Evolutionary conservation across 1,284 basidiomycete genomes (phyloP).

Genomic region (Ganoderma leucocontextum): DNA sequence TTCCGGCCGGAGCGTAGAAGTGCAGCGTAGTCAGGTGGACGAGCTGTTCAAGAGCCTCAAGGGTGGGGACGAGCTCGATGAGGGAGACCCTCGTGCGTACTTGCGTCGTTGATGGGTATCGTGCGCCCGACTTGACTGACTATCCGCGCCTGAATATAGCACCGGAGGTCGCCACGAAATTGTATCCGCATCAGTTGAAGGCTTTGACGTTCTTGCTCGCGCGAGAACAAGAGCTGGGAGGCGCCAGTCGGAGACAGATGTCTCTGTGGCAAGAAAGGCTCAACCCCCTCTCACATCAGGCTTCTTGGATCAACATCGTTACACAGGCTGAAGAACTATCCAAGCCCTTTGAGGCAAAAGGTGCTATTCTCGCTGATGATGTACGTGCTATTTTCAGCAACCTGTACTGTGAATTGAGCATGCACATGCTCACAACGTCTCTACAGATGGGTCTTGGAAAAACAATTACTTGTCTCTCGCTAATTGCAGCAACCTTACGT

Average conservation of each 20-base stretch:
- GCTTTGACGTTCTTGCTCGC: slow-evolving; percentile 97
- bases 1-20: slow-evolving; percentile 85
- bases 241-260: slow-evolving; percentile 63
- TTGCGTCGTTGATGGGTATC: neutral
- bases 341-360: slow-evolving; percentile 82
- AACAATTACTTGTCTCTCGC: slow-evolving; percentile 92
- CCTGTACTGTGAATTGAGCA: neutral
- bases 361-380: slow-evolving; percentile 94
- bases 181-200: slow-evolving; percentile 99
- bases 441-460: slow-evolving; percentile 96
- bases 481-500: slow-evolving; percentile 86
- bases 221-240: slow-evolving; percentile 79
- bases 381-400: slow-evolving; percentile 55
- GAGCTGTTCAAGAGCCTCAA: slow-evolving; percentile 91
- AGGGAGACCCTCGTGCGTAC: slow-evolving; percentile 83
- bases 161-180: slow-evolving; percentile 84
- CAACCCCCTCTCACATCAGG: slow-evolving; percentile 58
- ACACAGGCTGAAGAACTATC: slow-evolving; percentile 80
- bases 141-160: slow-evolving; percentile 50
- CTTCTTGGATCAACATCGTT: slow-evolving; percentile 84
- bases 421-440: slow-evolving; percentile 17
- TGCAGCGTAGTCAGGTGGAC: slow-evolving; percentile 93
- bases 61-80: slow-evolving; percentile 85
- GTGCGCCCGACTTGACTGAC: slow-evolving; percentile 19
- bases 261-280: slow-evolving; percentile 79